Conservation (phyloP, 1,284 basidiomycete species). For the Pseudozyma hubeiensis region DNA sequence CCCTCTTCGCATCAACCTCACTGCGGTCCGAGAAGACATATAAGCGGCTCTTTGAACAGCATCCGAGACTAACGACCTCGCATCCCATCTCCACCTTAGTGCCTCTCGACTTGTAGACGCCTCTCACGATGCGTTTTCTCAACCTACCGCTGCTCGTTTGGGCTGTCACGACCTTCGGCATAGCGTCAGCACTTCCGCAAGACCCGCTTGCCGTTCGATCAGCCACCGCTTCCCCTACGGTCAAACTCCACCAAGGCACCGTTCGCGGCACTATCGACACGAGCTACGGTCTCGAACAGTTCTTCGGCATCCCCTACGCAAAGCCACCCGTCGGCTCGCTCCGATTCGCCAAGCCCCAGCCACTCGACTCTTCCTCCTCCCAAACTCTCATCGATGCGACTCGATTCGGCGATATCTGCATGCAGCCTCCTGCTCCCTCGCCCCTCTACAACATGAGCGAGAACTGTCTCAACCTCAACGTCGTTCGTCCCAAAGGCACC, state of each 20-base stretch:
- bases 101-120: not conserved
- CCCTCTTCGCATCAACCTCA: too few relatives aligned
- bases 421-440: slow-evolving; percentile 10
- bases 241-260: slow-evolving; percentile 30
- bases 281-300: slow-evolving; percentile 28
- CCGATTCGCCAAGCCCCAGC: slow-evolving; percentile 40
- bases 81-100: too few relatives aligned
- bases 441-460: slow-evolving; percentile 39
- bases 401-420: slow-evolving; percentile 36
- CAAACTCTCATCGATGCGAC: slow-evolving; percentile 42
- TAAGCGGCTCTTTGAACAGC: too few relatives aligned
- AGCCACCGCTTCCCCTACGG: slow-evolving; percentile 10
- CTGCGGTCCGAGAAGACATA: too few relatives aligned
- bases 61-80: too few relatives aligned
- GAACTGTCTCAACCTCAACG: slow-evolving; percentile 52
- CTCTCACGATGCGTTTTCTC: slow-evolving; percentile 6
- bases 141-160: slow-evolving; percentile 2
- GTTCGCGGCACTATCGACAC: slow-evolving; percentile 24
- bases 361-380: slow-evolving; percentile 11
- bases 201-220: not conserved
- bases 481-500: slow-evolving; percentile 37
- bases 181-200: slow-evolving; percentile 15
- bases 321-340: slow-evolving; percentile 37
- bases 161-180: slow-evolving; percentile 9
- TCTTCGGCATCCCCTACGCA: slow-evolving; percentile 53